Evolutionary conservation across 768 basidiomycete genomes (phyloP), one percentile per base, ranked within the genome.

Genomic region (Brasilioporus rufonigricans): DNA sequence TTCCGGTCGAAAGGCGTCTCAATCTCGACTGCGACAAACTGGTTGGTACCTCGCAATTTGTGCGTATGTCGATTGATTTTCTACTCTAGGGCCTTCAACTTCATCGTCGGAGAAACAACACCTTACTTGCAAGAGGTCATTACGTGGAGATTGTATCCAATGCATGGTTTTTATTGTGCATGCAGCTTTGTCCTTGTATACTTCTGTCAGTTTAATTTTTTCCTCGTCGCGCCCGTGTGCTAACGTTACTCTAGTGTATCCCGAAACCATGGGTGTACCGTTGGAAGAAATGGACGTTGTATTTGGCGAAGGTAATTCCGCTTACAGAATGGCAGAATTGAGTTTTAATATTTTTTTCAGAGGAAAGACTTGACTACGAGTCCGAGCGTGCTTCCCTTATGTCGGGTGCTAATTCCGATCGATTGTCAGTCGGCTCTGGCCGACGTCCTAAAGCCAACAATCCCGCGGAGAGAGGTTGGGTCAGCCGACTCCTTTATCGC

Each of bases 1-100:
- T 82, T 95, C 63, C 84, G 96, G 36, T 94, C 93, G 12, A 97
- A 97, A 74, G 95, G 94, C n/a, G 94, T 97, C 23, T 95, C 92
- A 8, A 64, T 97, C 32, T 96, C 93, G 0, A 97, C 95, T 5
- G 93, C 93, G 14, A 95, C 91, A 9, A 90, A 89, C 62, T 88
- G 80, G 75, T 75, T 58, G 33, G 65, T 52, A 27, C 29, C 24
- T 49, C 23, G 13, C 12, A 9, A 12, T 38, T 36, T 18, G 26
- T 36, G 4, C 10, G 2, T 46, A 27, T 16, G 8, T 26, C 35
- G 61, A 65, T 44, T 66, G 32, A 71, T 16, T 44, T 33, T 45
- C 23, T 7, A 14, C 33, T 26, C 11, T 2, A 71, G 83, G 85
- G 78, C 79, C n/a, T 91, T 91, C 77, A 94, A 94, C 71, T 96